Evolutionary conservation across 2,329 filamentous ascomycete genomes (phyloP).

Genomic region (Teratosphaeriaceae sp.): DNA sequence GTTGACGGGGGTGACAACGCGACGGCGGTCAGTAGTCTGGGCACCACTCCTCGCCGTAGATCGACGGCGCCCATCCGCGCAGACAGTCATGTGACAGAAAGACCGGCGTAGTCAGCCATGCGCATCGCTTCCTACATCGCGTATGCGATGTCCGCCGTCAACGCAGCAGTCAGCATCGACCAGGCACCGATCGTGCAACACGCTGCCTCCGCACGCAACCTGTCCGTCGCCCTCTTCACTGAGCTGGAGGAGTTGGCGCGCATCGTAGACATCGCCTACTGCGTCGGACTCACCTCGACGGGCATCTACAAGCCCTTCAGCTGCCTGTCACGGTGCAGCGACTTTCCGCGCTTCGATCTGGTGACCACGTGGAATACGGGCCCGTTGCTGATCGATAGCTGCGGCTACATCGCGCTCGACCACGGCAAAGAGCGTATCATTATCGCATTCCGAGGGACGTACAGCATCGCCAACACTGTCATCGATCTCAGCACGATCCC

Average conservation of each 20-base stretch:
- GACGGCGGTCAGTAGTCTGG: too few species aligned
- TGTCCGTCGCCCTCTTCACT: constrained; percentile 63
- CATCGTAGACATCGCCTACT: constrained; percentile 91
- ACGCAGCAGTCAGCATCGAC: constrained; percentile 11
- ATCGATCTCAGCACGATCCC: constrained; percentile 83
- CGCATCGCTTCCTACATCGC: too few species aligned
- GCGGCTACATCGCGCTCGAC: constrained; percentile 89
- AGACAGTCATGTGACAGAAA: too few species aligned
- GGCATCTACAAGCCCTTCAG: constrained; percentile 78
- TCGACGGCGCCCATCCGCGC: too few species aligned
- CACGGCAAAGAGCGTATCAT: constrained; percentile 63
- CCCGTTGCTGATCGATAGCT: constrained; percentile 77
- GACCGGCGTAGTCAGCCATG: too few species aligned
- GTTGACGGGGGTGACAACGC: too few species aligned
- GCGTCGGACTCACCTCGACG: constrained; percentile 76
- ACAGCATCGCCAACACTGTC: constrained; percentile 87
- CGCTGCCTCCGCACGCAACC: constrained; percentile 27
- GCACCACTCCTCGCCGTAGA: too few species aligned
- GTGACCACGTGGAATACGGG: constrained; percentile 88
- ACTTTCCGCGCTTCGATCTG: constrained; percentile 75
- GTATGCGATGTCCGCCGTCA: too few species aligned
- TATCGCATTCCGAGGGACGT: constrained; percentile 88
- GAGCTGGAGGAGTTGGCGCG: constrained; percentile 83
- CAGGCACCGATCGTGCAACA: constrained; percentile 29
- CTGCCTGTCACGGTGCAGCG: constrained; percentile 76